Base-by-base conservation (phyloP, 1,139 yeast genomes). In the Protomyces pachydermus region DNA sequence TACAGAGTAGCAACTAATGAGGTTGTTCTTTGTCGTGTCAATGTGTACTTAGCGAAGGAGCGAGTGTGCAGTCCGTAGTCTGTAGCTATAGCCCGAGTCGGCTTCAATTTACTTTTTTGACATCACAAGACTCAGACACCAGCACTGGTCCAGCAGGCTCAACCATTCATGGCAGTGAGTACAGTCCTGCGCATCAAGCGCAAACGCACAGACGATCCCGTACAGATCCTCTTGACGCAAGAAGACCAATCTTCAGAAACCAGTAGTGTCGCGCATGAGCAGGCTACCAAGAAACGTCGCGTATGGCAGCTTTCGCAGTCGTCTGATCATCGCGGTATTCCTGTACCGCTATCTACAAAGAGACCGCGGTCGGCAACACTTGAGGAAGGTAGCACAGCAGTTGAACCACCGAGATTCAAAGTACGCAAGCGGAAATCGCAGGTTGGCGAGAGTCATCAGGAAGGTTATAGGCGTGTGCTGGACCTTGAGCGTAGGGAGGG, bases 241-340 rank as follows among this genome's bases (percentile, higher is more conserved):
- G 56, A 52, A 4, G 55, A 28, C 14, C 25, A n/a, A 10, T 10
- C 25, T 16, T 2, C 12, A n/a, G 23, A 12, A n/a, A 20, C 8
- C 5, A 20, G 12, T 16, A 10, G 23, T 16, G 20, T 20, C 14
- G 14, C 6, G 12, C 48, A 12, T 18, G 61, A 51, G n/a, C 62
- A 48, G 20, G 28, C 42, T n/a, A 52, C 56, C 16, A 58, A 58
- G 28, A 38, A 42, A 18, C 51, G 56, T 16, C 56, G 62, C 18
- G 56, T 58, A 6, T 58, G 62, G 62, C 54, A 58, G 28, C 45
- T 58, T 9, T 58, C 62, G 20, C 56, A 56, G 35, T 58, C 62
- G 9, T 53, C 62, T 35, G 62, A 58, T 39, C 32, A 50, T 16
- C 54, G 53, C 20, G 62, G 62, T 1, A 58, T 58, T 2, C 62